Evolutionary conservation across 805 yeast genomes (phyloP).

Genomic region (Kurtzmaniella fragi): DNA sequence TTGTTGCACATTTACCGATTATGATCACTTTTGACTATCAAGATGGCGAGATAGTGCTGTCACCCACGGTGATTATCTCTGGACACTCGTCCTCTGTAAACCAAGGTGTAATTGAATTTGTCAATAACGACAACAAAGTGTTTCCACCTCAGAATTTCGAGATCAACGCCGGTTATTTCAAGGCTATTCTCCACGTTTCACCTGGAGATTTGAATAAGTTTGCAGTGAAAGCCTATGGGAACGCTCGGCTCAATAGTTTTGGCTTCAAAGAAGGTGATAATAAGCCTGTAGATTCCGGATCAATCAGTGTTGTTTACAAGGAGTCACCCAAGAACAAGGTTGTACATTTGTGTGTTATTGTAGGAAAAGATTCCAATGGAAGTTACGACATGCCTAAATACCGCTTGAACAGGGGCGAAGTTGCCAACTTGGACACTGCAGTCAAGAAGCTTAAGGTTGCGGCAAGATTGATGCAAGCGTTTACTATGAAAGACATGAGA

Average conservation of each 20-base stretch:
- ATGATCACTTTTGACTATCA: constrained; percentile 26
- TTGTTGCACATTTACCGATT: too few species aligned
- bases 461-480: constrained; percentile 86
- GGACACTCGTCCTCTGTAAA: constrained; percentile 18
- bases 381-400: constrained; percentile 64
- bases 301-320: constrained; percentile 20
- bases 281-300: constrained; percentile 15
- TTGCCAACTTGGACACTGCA: constrained; percentile 66
- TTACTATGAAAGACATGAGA: constrained; percentile 84
- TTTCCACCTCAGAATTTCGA: constrained; percentile 73
- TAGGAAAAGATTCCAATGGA: constrained; percentile 73
- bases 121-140: constrained; percentile 27
- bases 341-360: constrained; percentile 70
- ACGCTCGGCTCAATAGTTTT: constrained; percentile 24
- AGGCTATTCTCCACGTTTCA: constrained; percentile 64
- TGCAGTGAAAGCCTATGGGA: constrained; percentile 42
- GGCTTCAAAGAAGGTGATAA: constrained; percentile 20
- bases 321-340: constrained; percentile 67
- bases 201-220: constrained; percentile 60
- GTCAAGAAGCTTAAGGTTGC: constrained; percentile 71
- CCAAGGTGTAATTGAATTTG: constrained; percentile 26
- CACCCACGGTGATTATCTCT: constrained; percentile 33
- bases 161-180: constrained; percentile 62
- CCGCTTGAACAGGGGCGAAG: constrained; percentile 46
- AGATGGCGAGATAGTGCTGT: constrained; percentile 33